These are phyloP conservation scores for Escallonia herrerae DNA, from an alignment of 129 eudicot genomes.

Conservation along the genomic window DNA sequence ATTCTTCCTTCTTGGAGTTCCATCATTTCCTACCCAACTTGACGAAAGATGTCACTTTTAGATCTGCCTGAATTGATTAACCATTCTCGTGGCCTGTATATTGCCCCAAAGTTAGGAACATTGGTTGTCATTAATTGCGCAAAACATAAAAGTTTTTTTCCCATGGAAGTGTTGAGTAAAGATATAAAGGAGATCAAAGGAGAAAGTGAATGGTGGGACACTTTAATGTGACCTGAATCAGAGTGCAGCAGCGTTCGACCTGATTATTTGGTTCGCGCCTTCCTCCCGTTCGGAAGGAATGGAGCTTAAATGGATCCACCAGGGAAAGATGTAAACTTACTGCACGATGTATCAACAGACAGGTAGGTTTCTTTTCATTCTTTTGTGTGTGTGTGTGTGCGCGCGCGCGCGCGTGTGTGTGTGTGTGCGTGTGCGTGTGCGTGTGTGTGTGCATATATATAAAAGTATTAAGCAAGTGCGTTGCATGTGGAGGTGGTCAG, in stretches of 20 bases:
- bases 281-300: not conserved
- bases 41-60: conserved; percentile 19
- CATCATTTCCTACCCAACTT: conserved; percentile 17
- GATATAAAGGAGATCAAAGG: no score
- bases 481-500: conserved; percentile 20
- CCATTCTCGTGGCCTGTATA: not conserved
- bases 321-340: conserved; percentile 19
- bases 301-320: conserved; percentile 15
- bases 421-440: no score
- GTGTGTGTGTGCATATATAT: no score
- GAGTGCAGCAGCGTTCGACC: not conserved
- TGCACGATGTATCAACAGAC: conserved; percentile 15
- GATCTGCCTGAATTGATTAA: not conserved
- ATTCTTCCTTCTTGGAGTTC: not conserved
- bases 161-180: no score
- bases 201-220: not conserved
- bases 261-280: no score
- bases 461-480: no score
- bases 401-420: conserved; percentile 9
- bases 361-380: not conserved
- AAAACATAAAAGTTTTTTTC: not conserved
- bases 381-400: no score
- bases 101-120: conserved; percentile 20
- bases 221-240: conserved; percentile 16
- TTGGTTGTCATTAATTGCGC: conserved; percentile 31